phyloP scores from a whole-genome alignment of 169 alveolate genomes.

The Plasmodium sp. region DNA sequence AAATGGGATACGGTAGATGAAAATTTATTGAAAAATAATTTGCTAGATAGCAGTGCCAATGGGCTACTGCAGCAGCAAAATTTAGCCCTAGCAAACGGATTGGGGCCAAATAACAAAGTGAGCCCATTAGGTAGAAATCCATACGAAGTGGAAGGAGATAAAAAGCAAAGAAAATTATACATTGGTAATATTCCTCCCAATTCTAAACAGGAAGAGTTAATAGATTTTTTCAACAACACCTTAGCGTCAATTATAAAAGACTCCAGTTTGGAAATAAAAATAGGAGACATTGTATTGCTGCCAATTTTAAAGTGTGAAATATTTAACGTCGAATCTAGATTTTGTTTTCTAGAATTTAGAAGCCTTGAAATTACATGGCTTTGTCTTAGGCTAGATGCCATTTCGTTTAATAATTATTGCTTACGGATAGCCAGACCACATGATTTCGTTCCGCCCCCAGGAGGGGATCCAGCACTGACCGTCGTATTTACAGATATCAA shows the following conservation, averaged over 20 bases:
- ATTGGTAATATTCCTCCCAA: constrained; percentile 86
- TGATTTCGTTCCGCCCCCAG: constrained; percentile 87
- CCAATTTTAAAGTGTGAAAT: constrained; percentile 84
- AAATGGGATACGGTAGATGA: constrained; percentile 76
- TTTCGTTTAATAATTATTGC: constrained; percentile 82
- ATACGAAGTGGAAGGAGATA: constrained; percentile 77
- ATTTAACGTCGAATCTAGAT: constrained; percentile 83
- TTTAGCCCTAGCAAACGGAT: constrained; percentile 6
- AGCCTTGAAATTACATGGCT: constrained; percentile 84
- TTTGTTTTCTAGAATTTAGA: constrained; percentile 88
- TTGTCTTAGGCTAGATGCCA: constrained; percentile 88
- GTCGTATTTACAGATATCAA: constrained; percentile 76
- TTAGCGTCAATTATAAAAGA: constrained; percentile 73
- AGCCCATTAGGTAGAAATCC: constrained; percentile 40
- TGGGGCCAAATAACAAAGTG: constrained; percentile 11
- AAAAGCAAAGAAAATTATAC: constrained; percentile 81
- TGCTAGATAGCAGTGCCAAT: constrained; percentile 19
- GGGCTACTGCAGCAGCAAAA: constrained; percentile 30
- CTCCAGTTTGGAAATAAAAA: constrained; percentile 46
- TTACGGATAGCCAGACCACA: constrained; percentile 87
- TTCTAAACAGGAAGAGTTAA: constrained; percentile 77
- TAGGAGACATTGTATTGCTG: constrained; percentile 61
- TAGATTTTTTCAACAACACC: constrained; percentile 80
- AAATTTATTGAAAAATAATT: constrained; percentile 24
- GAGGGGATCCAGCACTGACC: constrained; percentile 84